These are phyloP conservation scores for Ophiostoma sp. DNA, from an alignment of 2,329 filamentous ascomycete species.

Conservation along the genomic window DNA sequence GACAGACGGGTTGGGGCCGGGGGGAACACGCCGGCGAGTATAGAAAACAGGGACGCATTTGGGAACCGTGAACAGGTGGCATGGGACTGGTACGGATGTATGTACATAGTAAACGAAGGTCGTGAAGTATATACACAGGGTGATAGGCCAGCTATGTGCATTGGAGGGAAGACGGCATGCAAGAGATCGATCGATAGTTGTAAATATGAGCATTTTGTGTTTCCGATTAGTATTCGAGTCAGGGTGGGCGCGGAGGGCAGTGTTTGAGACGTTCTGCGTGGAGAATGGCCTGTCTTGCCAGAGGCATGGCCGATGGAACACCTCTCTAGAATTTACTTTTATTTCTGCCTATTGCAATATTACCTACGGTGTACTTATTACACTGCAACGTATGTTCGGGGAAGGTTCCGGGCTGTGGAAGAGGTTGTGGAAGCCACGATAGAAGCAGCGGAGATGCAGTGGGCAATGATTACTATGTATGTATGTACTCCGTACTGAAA, in stretches of 20 bases:
- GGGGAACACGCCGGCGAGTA: neutral
- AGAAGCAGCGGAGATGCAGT: neutral
- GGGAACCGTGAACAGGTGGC: neutral
- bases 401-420: neutral
- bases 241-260: neutral
- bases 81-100: neutral
- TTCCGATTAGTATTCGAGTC: neutral
- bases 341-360: neutral
- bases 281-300: neutral
- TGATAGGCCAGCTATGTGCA: neutral
- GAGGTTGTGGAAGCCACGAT: neutral
- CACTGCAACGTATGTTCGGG: neutral
- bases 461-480: neutral
- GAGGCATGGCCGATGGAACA: neutral
- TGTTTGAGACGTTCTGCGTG: neutral
- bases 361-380: neutral
- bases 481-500: neutral
- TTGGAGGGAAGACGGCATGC: neutral
- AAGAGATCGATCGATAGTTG: slow-evolving; percentile 4
- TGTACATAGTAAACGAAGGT: neutral
- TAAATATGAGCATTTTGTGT: neutral
- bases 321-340: neutral
- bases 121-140: neutral
- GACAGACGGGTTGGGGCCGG: neutral
- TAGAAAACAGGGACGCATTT: neutral